A percentile compares a stretch with the other conserved stretches of the same genome.
Conservation (phyloP, 176 grass and related monocot genomes). For the Aegilops umbellulata region DNA sequence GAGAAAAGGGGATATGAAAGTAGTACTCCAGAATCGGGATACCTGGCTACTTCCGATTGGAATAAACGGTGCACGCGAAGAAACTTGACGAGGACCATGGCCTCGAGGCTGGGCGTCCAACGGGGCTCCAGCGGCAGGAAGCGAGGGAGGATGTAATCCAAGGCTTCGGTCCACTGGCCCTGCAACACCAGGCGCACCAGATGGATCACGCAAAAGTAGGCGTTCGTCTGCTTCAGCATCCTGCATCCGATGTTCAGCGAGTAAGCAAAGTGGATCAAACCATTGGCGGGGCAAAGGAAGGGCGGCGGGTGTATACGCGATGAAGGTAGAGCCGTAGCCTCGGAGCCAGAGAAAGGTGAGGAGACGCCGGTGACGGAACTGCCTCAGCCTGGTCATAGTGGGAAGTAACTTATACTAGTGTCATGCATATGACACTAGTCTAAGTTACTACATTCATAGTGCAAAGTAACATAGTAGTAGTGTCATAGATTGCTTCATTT, state of each 20-base stretch:
- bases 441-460: too few relatives aligned
- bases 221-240: background rate
- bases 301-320: background rate
- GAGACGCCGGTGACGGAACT: background rate
- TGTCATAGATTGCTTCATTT: too few relatives aligned
- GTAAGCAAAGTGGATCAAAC: background rate
- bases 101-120: background rate
- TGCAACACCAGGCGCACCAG: background rate
- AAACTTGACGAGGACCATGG: background rate
- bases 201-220: background rate
- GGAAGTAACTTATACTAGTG: too few relatives aligned
- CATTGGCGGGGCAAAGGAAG: background rate
- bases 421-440: too few relatives aligned
- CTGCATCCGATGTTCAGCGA: background rate
- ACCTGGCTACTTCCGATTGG: background rate
- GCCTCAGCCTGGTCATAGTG: too few relatives aligned
- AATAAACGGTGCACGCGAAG: background rate
- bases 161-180: background rate
- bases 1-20: background rate
- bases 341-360: conserved; percentile 6
- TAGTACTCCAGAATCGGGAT: background rate
- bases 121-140: background rate
- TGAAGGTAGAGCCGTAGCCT: background rate
- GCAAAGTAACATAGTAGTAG: too few relatives aligned
- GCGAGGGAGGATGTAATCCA: conserved; percentile 12